Percentiles rank a stretch among this genome's conserved stretches.
Conservation (phyloP, 495 filamentous ascomycete species). For the Trichoderma virens region DNA sequence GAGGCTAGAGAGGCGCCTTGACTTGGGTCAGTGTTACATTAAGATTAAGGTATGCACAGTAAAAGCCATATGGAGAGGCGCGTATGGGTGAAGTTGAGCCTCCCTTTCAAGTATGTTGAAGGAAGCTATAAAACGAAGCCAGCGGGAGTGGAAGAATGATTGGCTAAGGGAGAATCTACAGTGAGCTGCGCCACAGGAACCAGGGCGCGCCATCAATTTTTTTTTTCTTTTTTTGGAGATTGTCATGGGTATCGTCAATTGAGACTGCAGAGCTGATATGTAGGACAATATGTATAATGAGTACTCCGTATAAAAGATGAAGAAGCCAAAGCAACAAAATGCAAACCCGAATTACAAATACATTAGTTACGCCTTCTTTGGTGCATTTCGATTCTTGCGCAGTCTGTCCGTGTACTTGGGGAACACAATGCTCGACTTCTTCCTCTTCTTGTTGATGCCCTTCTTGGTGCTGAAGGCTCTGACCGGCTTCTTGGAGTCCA, state of each 20-base stretch:
- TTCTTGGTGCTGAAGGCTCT: background rate
- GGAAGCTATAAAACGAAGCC: background rate
- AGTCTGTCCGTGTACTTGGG: slow-evolving; percentile 11
- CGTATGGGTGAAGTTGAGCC: background rate
- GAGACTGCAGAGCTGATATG: slow-evolving; percentile 1
- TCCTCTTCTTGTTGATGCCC: slow-evolving; percentile 4
- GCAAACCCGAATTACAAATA: background rate
- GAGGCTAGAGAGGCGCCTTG: background rate
- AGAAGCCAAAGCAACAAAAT: background rate
- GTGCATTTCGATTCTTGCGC: background rate
- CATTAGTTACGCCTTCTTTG: background rate
- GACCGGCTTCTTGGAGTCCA: slow-evolving; percentile 4
- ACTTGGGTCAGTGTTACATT: background rate
- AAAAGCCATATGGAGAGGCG: background rate
- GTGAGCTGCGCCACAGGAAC: slow-evolving; percentile 1
- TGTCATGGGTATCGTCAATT: slow-evolving; percentile 6
- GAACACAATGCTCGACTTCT: slow-evolving; percentile 10
- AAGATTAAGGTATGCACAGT: background rate
- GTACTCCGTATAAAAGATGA: background rate
- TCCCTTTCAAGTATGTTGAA: background rate
- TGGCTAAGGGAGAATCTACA: background rate
- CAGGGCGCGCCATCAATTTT: background rate
- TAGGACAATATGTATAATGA: slow-evolving; percentile 1
- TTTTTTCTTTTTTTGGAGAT: background rate
- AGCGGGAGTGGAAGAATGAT: background rate